A percentile compares a stretch with the other conserved stretches of the same genome.
These are phyloP conservation scores for Blakeslea trispora DNA, from an alignment of 371 early-diverging fungal genomes.

Conservation along the genomic window DNA sequence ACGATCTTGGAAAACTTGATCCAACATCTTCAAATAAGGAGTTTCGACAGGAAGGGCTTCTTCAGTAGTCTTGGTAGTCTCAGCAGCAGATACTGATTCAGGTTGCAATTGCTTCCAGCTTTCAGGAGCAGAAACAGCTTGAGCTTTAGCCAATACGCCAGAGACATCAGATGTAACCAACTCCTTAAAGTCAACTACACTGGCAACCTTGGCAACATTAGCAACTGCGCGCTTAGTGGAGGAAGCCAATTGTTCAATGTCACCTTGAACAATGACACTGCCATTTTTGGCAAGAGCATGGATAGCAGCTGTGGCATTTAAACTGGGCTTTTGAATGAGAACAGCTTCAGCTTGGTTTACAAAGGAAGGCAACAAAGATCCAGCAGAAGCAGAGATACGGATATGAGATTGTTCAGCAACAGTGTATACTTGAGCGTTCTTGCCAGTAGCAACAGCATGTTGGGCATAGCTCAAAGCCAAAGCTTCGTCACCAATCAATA, in stretches of 20 bases:
- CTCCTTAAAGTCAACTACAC: slow-evolving; percentile 3
- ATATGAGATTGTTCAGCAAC: slow-evolving; percentile 31
- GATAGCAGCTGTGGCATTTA: slow-evolving; percentile 19
- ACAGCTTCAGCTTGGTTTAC: slow-evolving; percentile 24
- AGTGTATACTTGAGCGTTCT: slow-evolving; percentile 35
- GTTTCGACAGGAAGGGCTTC: slow-evolving; percentile 49
- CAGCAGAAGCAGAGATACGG: slow-evolving; percentile 22
- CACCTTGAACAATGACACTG: slow-evolving; percentile 23
- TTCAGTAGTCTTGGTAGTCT: slow-evolving; percentile 1
- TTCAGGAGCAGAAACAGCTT: slow-evolving; percentile 16
- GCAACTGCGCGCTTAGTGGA: slow-evolving; percentile 25
- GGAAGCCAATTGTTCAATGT: slow-evolving; percentile 14
- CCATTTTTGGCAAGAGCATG: slow-evolving; percentile 10
- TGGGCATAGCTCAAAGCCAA: slow-evolving; percentile 27
- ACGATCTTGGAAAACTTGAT: slow-evolving; percentile 76
- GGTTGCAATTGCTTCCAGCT: slow-evolving; percentile 18
- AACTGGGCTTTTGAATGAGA: slow-evolving; percentile 15
- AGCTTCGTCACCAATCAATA: slow-evolving; percentile 30
- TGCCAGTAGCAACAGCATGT: slow-evolving; percentile 15
- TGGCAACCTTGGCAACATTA: slow-evolving; percentile 8
- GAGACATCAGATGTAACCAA: slow-evolving; percentile 10
- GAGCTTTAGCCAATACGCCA: slow-evolving; percentile 15
- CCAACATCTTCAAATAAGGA: slow-evolving; percentile 81
- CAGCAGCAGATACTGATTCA: neutral
- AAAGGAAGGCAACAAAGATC: slow-evolving; percentile 33